Evolutionary conservation across 352 stramenopile species (phyloP).

Genomic region (Pythium myriotylum): DNA sequence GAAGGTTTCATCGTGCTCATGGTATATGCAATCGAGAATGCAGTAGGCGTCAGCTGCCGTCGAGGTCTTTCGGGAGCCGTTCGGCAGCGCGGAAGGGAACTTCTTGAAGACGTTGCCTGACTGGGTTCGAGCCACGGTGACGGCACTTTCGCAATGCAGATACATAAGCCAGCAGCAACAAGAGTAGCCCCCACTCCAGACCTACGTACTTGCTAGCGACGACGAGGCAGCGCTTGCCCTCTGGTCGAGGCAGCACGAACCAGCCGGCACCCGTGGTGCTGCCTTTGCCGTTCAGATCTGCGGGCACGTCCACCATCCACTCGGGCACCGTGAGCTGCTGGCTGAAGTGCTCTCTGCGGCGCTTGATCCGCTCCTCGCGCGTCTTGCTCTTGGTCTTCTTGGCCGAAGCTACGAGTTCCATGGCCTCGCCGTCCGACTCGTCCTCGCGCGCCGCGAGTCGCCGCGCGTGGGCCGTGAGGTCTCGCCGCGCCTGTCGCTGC

Average conservation of each 20-base stretch:
- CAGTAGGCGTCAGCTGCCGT: constrained; percentile 73
- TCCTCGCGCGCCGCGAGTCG: constrained; percentile 46
- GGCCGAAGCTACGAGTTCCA: constrained; percentile 22
- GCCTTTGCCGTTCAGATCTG: constrained; percentile 78
- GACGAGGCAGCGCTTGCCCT: constrained; percentile 90
- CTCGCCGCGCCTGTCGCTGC: constrained; percentile 75
- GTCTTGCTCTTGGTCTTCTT: constrained; percentile 54
- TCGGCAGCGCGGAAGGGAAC: constrained; percentile 83
- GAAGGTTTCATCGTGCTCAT: constrained; percentile 87
- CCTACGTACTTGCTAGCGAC: constrained; percentile 76
- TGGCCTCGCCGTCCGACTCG: constrained; percentile 18
- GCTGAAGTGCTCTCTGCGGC: constrained; percentile 71
- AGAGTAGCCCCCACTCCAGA: not conserved
- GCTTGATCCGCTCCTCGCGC: constrained; percentile 78
- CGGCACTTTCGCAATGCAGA: constrained; percentile 40
- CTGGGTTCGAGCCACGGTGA: constrained; percentile 78
- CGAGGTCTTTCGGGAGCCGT: constrained; percentile 82
- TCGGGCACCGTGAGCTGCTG: constrained; percentile 88
- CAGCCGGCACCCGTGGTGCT: constrained; percentile 78
- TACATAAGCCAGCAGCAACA: not conserved
- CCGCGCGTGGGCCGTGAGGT: constrained; percentile 80
- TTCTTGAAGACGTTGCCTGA: constrained; percentile 84
- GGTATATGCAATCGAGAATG: constrained; percentile 93
- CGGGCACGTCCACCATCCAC: constrained; percentile 89
- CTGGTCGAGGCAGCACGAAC: constrained; percentile 90